phyloP scores from a whole-genome alignment of 371 early-diverging fungal species.

The Mucor velutinosus region DNA sequence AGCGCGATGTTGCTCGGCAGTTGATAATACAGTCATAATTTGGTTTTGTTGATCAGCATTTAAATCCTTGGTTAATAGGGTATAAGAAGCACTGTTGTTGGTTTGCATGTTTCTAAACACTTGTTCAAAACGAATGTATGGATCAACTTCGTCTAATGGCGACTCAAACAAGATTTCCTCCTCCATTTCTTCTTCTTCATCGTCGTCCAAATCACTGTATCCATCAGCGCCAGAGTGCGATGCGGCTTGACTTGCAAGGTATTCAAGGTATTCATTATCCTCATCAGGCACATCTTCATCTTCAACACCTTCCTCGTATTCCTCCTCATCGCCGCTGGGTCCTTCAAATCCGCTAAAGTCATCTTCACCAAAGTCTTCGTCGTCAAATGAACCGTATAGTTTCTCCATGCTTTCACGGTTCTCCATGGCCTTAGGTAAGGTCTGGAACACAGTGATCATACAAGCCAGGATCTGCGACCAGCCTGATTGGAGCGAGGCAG shows the following conservation, averaged over 20 bases:
- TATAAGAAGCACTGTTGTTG: conserved; percentile 48
- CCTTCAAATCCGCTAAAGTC: conserved; percentile 46
- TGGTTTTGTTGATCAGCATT: conserved; percentile 50
- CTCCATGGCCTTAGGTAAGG: conserved; percentile 78
- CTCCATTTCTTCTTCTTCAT: conserved; percentile 67
- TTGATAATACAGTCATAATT: conserved; percentile 47
- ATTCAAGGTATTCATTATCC: conserved; percentile 67
- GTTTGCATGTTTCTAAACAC: conserved; percentile 40
- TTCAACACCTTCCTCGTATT: conserved; percentile 36
- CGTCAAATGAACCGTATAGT: conserved; percentile 65
- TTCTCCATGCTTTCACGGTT: conserved; percentile 71
- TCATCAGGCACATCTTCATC: conserved; percentile 65
- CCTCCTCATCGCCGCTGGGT: conserved; percentile 44
- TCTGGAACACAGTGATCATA: conserved; percentile 71
- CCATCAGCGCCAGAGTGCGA: conserved; percentile 21
- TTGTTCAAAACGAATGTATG: conserved; percentile 75
- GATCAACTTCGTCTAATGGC: conserved; percentile 84
- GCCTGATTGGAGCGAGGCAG: conserved; percentile 67
- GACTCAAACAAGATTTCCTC: conserved; percentile 85
- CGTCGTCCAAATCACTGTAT: conserved; percentile 52
- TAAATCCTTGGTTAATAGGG: conserved; percentile 55
- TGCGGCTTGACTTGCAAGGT: conserved; percentile 62
- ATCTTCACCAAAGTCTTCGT: conserved; percentile 61
- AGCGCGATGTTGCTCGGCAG: conserved; percentile 44
- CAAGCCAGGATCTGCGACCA: conserved; percentile 71